Evolutionary conservation across 2,329 filamentous ascomycete species (phyloP), one percentile per base, ranked within the genome.

Genomic region (Penicillium sp.): DNA sequence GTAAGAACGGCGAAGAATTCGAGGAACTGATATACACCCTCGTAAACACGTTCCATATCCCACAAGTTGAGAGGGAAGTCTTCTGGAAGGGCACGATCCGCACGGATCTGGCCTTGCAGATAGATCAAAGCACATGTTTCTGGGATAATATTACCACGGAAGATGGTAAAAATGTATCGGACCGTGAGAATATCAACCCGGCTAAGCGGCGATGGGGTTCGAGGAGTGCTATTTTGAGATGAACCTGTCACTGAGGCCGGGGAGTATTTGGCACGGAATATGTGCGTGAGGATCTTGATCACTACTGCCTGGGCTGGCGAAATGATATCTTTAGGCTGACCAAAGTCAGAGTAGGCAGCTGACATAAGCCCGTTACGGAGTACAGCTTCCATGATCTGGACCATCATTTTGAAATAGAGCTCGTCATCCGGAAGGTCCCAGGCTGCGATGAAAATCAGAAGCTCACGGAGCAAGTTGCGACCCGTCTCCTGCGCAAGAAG

Each of bases 31-130:
- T 93, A 91, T 1, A 98, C 86, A 0, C 93, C 93, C 69, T 98
- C 93, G 72, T 96, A 96, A 57, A 96, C 93, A 14, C 93, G 86
- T 72, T 98, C 93, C 89, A 98, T 96, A 68, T 98, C 93, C 93
- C 93, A 98, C 47, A 92, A 84, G 67, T 98, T 96, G 1, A 97
- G 87, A 0, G 93, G 93, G 67, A 97, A 98, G 68, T 97, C 93
- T 60, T 90, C 86, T 0, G 91, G 87, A 58, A 93, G 85, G 16
- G 88, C 86, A 55, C 87, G 82, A 31, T 88, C 87, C 41, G 88
- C 86, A 43, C 91, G 88, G 33, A 97, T 96, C 70, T 96, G 90
- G 16, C 91, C 90, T 77, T 98, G 93, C 3, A 96, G 83, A 68
- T 95, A 91, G 78, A 98, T 96, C 37, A 97, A 81, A n/a, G 93